Evolutionary conservation across 2,329 filamentous ascomycete genomes (phyloP), one percentile per base, ranked within the genome.

Genomic region (Hypocrella siamensis): DNA sequence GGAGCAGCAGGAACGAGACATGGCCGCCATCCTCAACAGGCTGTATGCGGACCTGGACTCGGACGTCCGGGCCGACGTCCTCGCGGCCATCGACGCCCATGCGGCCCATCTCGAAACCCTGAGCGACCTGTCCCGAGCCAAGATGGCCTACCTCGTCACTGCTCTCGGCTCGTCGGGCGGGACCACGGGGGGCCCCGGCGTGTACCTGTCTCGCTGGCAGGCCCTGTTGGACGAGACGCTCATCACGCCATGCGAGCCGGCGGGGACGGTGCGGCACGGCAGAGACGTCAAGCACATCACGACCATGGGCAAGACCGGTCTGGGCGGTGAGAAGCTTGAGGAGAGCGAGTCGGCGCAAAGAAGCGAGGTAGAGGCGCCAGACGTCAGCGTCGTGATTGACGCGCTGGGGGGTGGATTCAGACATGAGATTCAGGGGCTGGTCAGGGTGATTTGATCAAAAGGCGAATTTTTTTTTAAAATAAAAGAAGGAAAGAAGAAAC

Each of bases 201-300:
- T 79, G 29, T 86, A 79, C 46, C 65, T 85, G 17, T 63, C 70
- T 2, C 66, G 73, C 31, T 86, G 81, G 80, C 76, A 84, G 47
- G 59, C 67, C 1, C 58, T 85, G 6, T 58, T 86, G 3, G 75
- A 85, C 46, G 58, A 64, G n/a, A 81, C 80, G 0, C 50, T 64
- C 28, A 74, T 86, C 38, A 79, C 77, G 2, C 78, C 81, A 0
- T 63, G 57, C 0, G 60, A 54, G 1, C 49, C 60, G 0, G 46
- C 53, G 2, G 75, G 76, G 0, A 56, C 59, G 2, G 50, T 76
- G 1, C 61, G 78, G 1, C 47, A 40, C 6, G 71, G 70, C 11
- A 61, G 54, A 21, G 67, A 72, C 14, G 64, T 71, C 18, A 65
- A 58, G 45, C 50, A 54, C 26, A 38, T 46, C 17, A 49, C 53